Conservation (phyloP, 805 yeast species). For the Saccharomycopsis javanensis region DNA sequence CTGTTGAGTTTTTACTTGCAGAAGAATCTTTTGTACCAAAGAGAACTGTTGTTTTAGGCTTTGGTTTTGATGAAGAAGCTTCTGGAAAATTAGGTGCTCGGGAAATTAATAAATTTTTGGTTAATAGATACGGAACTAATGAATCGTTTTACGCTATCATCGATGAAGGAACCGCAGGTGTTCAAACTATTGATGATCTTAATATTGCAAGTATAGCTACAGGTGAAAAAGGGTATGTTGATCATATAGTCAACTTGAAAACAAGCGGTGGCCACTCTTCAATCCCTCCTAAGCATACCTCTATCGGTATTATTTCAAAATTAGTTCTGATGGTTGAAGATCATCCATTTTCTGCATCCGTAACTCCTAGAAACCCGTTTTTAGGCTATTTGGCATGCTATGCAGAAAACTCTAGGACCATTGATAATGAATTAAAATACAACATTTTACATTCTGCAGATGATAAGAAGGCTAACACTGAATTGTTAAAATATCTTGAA, state of each 20-base stretch:
- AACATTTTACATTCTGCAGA: conserved; percentile 30
- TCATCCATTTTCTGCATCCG: conserved; percentile 39
- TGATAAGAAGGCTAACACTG: conserved; percentile 29
- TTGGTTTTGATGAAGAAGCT: conserved; percentile 77
- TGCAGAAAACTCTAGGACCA: conserved; percentile 39
- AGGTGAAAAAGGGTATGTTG: conserved; percentile 54
- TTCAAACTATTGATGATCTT: conserved; percentile 33
- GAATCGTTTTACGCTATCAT: conserved; percentile 52
- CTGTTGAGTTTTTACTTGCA: conserved; percentile 45
- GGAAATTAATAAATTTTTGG: conserved; percentile 36
- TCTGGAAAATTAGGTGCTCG: conserved; percentile 56
- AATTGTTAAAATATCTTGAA: conserved; percentile 25
- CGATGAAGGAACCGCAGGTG: conserved; percentile 58
- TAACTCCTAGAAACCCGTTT: conserved; percentile 51
- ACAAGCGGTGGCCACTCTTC: conserved; percentile 79
- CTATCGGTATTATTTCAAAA: conserved; percentile 64
- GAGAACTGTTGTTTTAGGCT: conserved; percentile 53
- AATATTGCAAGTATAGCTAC: conserved; percentile 46
- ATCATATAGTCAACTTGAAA: conserved; percentile 38
- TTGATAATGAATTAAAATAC: conserved; percentile 23
- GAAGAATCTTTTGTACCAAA: conserved; percentile 44
- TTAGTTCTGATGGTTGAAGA: conserved; percentile 47
- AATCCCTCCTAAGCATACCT: conserved; percentile 72
- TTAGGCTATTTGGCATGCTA: conserved; percentile 49
- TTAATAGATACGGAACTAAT: conserved; percentile 43